Percentiles rank a stretch among this genome's conserved stretches.
These are phyloP conservation scores for Hygrocybe coccinea DNA, from an alignment of 768 basidiomycete species.

Conservation along the genomic window DNA sequence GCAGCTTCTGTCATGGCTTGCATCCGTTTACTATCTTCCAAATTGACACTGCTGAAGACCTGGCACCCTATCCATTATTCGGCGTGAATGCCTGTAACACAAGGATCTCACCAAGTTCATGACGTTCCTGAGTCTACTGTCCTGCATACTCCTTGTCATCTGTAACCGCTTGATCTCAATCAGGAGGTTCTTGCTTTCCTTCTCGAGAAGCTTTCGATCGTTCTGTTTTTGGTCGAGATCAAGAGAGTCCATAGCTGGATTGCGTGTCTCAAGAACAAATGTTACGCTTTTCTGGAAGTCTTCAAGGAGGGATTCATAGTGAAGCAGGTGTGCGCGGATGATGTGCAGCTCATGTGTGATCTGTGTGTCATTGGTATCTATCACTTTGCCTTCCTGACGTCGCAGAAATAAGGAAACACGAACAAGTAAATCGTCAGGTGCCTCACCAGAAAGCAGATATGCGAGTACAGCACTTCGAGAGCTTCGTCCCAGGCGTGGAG, in stretches of 20 bases:
- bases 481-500: slow-evolving; percentile 60
- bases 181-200: slow-evolving; percentile 44
- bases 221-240: slow-evolving; percentile 12
- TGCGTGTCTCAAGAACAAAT: slow-evolving; percentile 45
- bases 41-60: slow-evolving; percentile 47
- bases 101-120: slow-evolving; percentile 40
- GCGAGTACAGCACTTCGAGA: slow-evolving; percentile 46
- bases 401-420: neutral
- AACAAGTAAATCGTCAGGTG: slow-evolving; percentile 8
- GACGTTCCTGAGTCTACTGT: slow-evolving; percentile 45
- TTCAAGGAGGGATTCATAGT: slow-evolving; percentile 48
- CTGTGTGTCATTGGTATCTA: slow-evolving; percentile 35
- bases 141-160: slow-evolving; percentile 36
- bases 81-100: neutral
- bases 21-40: slow-evolving; percentile 44
- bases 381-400: slow-evolving; percentile 42
- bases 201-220: slow-evolving; percentile 29
- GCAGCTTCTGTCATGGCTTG: slow-evolving; percentile 38
- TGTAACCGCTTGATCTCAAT: slow-evolving; percentile 49
- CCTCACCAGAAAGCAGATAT: slow-evolving; percentile 45
- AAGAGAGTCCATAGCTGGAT: slow-evolving; percentile 40
- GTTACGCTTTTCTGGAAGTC: slow-evolving; percentile 50
- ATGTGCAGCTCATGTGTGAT: slow-evolving; percentile 53
- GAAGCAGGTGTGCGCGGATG: slow-evolving; percentile 53
- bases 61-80: slow-evolving; percentile 11